phyloP scores from a whole-genome alignment of 148 eudicot genomes.

The Selenicereus undatus region DNA sequence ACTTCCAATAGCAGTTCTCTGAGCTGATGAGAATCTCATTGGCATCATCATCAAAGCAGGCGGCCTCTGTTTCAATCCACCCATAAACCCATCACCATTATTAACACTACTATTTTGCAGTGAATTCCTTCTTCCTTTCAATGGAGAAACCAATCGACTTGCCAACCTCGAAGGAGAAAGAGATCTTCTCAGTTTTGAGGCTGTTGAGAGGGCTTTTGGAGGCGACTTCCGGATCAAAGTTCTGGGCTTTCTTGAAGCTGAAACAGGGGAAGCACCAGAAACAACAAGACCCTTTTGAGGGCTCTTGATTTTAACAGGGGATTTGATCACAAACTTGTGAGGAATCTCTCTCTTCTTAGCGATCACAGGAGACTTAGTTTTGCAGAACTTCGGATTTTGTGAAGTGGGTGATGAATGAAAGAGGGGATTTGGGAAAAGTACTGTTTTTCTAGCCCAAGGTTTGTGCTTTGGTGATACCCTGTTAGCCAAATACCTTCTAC shows the following conservation, averaged over 20 bases:
- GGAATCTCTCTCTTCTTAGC: constrained; percentile 49
- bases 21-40: constrained; percentile 40
- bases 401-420: constrained; percentile 68
- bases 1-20: constrained; percentile 24
- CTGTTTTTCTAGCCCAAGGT: constrained; percentile 90
- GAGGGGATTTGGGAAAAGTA: constrained; percentile 81
- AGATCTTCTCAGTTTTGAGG: constrained; percentile 53
- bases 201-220: constrained; percentile 26
- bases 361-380: constrained; percentile 59
- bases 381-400: constrained; percentile 48
- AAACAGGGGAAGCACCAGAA: constrained; percentile 36
- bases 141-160: constrained; percentile 71
- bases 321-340: constrained; percentile 79
- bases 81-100: constrained; percentile 27
- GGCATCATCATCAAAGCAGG: constrained; percentile 38
- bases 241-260: constrained; percentile 18
- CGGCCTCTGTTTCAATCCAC: constrained; percentile 58
- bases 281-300: constrained; percentile 34
- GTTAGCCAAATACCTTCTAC: constrained; percentile 45
- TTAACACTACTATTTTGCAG: constrained; percentile 20
- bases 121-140: constrained; percentile 57
- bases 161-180: constrained; percentile 78
- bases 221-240: constrained; percentile 28
- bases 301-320: constrained; percentile 54
- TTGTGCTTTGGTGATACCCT: constrained; percentile 82